Percentiles rank a stretch among this genome's conserved stretches.
Evolutionary conservation across 2,329 filamentous ascomycete species (phyloP).

Genomic region (Penicillium nordicum): DNA sequence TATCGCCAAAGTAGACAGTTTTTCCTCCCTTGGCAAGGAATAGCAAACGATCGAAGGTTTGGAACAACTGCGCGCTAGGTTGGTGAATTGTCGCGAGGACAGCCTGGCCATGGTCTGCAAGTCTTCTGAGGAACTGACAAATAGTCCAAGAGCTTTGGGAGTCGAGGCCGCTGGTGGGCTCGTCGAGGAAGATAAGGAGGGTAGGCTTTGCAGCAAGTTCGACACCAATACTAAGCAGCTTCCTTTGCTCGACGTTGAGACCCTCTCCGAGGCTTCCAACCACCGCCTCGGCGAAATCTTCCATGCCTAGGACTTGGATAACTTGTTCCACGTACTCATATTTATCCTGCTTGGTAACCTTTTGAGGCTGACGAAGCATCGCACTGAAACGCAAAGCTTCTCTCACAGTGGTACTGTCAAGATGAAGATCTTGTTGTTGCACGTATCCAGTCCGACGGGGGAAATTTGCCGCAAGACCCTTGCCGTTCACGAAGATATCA

Average conservation of each 20-base stretch:
- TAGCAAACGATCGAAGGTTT: constrained; percentile 65
- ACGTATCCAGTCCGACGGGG: constrained; percentile 64
- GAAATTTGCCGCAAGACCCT: constrained; percentile 53
- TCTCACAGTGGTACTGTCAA: constrained; percentile 76
- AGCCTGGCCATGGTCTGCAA: constrained; percentile 80
- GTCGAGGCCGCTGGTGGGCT: constrained; percentile 79
- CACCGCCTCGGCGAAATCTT: constrained; percentile 81
- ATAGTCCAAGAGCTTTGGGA: constrained; percentile 89
- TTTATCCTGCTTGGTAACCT: constrained; percentile 68
- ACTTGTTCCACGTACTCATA: constrained; percentile 74
- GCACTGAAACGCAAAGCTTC: constrained; percentile 83
- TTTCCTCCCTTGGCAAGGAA: constrained; percentile 62
- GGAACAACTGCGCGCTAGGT: constrained; percentile 84
- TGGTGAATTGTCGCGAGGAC: constrained; percentile 93
- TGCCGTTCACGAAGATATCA: constrained; percentile 63
- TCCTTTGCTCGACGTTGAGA: constrained; percentile 58
- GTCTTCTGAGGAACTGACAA: constrained; percentile 73
- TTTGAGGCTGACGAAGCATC: constrained; percentile 73
- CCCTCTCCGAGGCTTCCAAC: constrained; percentile 81
- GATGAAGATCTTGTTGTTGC: constrained; percentile 70
- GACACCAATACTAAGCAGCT: constrained; percentile 84
- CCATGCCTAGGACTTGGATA: constrained; percentile 82
- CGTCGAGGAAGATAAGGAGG: constrained; percentile 83
- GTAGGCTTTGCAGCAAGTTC: constrained; percentile 86
- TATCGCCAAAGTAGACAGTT: constrained; percentile 65